These are phyloP conservation scores for Xylaria sp. DNA, from an alignment of 2,329 filamentous ascomycete species.

Conservation along the genomic window DNA sequence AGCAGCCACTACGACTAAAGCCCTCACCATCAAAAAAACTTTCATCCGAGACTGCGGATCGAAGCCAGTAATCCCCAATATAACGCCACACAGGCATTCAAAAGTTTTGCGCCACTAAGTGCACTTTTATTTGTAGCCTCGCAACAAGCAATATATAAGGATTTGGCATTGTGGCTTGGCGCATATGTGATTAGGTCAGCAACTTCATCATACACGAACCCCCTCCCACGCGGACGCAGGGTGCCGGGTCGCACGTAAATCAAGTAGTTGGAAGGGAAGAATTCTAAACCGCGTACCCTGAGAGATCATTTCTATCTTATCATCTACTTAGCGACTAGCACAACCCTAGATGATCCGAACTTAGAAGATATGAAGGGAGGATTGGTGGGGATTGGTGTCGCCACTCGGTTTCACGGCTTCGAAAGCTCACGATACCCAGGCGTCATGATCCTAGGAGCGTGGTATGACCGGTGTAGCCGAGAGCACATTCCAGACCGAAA, in stretches of 20 bases:
- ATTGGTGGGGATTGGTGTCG: background rate
- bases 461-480: background rate
- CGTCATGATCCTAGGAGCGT: background rate
- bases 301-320: background rate
- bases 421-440: conserved; percentile 1
- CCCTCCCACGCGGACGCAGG: too few species aligned
- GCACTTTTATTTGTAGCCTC: background rate
- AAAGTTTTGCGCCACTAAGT: background rate
- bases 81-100: background rate
- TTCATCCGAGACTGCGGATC: too few species aligned
- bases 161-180: too few species aligned
- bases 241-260: too few species aligned
- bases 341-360: background rate
- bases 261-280: too few species aligned
- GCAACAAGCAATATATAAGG: background rate
- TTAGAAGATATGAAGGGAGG: background rate
- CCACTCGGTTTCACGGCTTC: conserved; percentile 2
- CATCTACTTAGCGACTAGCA: background rate
- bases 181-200: too few species aligned
- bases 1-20: background rate
- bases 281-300: too few species aligned
- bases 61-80: background rate
- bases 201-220: too few species aligned
- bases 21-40: background rate
- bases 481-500: background rate